Evolutionary conservation across 2,329 filamentous ascomycete species (phyloP), one percentile per base, ranked within the genome.

Genomic region (Fusarium odoratissimum): DNA sequence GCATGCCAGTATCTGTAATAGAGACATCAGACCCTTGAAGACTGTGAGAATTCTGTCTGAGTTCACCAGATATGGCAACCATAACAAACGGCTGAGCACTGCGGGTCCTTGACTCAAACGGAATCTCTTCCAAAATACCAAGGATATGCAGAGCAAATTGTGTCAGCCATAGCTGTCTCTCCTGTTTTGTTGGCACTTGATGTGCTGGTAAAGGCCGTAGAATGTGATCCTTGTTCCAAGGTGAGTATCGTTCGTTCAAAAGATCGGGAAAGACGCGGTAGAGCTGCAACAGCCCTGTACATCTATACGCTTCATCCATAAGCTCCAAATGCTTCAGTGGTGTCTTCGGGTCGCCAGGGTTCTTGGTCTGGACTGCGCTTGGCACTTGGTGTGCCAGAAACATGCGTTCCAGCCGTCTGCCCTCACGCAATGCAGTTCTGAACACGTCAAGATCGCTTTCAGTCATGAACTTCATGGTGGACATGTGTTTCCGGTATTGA

Each of bases 31-130:
- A 21, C 6, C 5, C 23, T 11, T 7, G 33, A n/a, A 19, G 11
- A 2, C 35, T n/a, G 3, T 28, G 35, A 25, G 5, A 17, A 4
- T 3, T 35, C 11, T 51, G 37, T 1, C 23, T 21, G 7, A 63
- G 37, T 17, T 64, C 61, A 8, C 61, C 46, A 2, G 61, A 64
- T 11, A 63, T 41, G 3, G 61, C 58, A 6, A 64, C 58, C 61
- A 63, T 64, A 6, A 63, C 61, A 8, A 64, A 64, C 1, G 61
- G 61, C 6, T 64, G 61, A 6, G 58, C 61, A 38, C 61, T 64
- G n/a, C 61, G 61, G 8, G 61, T 64, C 5, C 45, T 38, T 31
- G 61, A 64, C n/a, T 64, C 61, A 6, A 64, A 64, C 1, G 61
- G 45, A 9, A 64, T 64, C 1, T 54, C 16, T 10, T 38, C 58